Base-by-base conservation (phyloP, 139 green algal species). In the Edaphochlamys debaryana region DNA sequence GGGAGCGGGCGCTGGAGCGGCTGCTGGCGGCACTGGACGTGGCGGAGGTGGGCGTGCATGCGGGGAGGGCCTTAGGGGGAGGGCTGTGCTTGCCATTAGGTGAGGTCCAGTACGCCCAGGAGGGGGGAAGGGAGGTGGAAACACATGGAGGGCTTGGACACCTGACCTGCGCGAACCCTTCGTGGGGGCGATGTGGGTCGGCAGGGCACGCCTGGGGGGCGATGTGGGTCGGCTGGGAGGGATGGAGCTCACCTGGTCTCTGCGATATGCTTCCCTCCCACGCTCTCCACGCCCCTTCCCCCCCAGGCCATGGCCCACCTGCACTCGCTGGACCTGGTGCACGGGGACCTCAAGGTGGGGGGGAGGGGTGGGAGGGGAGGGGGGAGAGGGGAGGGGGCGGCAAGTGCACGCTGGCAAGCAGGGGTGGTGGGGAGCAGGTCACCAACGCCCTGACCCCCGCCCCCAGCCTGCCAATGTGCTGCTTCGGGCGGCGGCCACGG, bases 271-370 rank as follows among this genome's bases (percentile, higher is more conserved):
- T 20, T 62, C 15, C 52, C 52, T 62, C 17, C 52, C 52, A 22
- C 17, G 20, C 52, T 8, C 34, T 48, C 64, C 34, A 9, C 7
- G 8, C 9, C 64, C 19, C 15, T 2, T 17, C 34, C 9, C 8
- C 34, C 34, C 4, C 66, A 71, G 66, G 66, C 66, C 37, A 45
- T 71, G 36, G 66, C 37, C 0, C 32, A 71, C 36, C 66, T 71
- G 66, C 66, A 71, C 66, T 71, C 66, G 36, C 66, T 50, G 34
- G 66, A 71, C 66, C 13, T 45, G 66, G 66, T 71, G 23, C 36
- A 50, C 3, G 36, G 66, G 4, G 34, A 48, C 66, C 36, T 71
- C 36, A 71, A 50, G 66, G 66, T 32, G 15, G 13, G 66, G 3
- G 6, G 17, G 7, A 11, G 23, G 17, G 36, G 17, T 15, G 52